Evolutionary conservation across 805 yeast genomes (phyloP).

Genomic region (Ogataea parapolymorpha): DNA sequence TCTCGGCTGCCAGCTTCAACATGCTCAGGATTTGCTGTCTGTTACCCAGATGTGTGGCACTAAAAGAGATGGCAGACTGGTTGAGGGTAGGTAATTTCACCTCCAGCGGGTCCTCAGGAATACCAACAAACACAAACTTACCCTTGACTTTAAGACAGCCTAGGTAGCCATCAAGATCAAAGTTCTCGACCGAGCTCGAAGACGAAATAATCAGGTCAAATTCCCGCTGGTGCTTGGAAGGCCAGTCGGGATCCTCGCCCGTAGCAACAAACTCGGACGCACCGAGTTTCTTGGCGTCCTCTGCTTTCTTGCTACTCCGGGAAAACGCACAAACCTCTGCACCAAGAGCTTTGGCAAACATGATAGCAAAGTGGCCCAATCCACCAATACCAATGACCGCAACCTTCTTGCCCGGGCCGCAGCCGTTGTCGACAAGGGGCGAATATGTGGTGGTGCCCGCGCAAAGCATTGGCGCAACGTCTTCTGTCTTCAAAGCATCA

Average conservation of each 20-base stretch:
- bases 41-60: constrained; percentile 60
- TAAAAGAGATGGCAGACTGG: constrained; percentile 44
- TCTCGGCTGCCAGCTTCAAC: constrained; percentile 60
- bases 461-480: constrained; percentile 72
- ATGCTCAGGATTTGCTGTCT: constrained; percentile 64
- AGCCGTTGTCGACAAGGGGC: constrained; percentile 54
- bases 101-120: constrained; percentile 27
- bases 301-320: constrained; percentile 46
- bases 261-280: constrained; percentile 57
- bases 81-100: not conserved
- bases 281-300: constrained; percentile 52
- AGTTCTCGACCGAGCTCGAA: constrained; percentile 7
- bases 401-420: constrained; percentile 36
- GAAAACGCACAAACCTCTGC: constrained; percentile 59
- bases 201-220: constrained; percentile 47
- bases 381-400: constrained; percentile 68
- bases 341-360: constrained; percentile 59
- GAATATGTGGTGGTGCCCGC: constrained; percentile 74
- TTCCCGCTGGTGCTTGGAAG: constrained; percentile 25
- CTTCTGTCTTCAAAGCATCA: constrained; percentile 46
- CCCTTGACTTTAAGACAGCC: constrained; percentile 59
- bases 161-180: constrained; percentile 40
- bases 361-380: constrained; percentile 59
- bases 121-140: constrained; percentile 42
- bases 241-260: constrained; percentile 35